phyloP scores from a whole-genome alignment of 176 grass and related monocot genomes.

The Bromus sterilis region DNA sequence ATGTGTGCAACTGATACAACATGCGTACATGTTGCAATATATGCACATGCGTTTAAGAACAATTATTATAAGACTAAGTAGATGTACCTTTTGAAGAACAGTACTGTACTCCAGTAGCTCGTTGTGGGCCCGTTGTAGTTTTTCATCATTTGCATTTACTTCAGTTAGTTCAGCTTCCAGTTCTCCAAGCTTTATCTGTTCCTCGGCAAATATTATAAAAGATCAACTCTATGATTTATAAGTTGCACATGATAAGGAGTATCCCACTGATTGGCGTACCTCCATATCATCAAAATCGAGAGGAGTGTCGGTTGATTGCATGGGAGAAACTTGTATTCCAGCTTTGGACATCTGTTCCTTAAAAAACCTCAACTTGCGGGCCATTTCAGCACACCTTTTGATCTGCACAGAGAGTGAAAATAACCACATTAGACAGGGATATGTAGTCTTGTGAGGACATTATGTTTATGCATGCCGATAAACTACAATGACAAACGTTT shows the following conservation, averaged over 20 bases:
- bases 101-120: slow-evolving; percentile 78
- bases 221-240: not conserved
- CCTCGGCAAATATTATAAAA: slow-evolving; percentile 12
- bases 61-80: not conserved
- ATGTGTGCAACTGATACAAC: not conserved
- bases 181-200: slow-evolving; percentile 85
- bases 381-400: slow-evolving; percentile 95
- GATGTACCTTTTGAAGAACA: slow-evolving; percentile 84
- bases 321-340: slow-evolving; percentile 35
- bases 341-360: slow-evolving; percentile 85
- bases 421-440: not conserved
- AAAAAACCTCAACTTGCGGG: slow-evolving; percentile 76
- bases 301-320: slow-evolving; percentile 31
- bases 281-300: slow-evolving; percentile 76
- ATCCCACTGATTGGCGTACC: slow-evolving; percentile 28
- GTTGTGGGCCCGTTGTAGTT: slow-evolving; percentile 67
- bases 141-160: slow-evolving; percentile 97
- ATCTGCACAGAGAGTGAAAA: slow-evolving; percentile 32
- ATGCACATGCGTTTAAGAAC: slow-evolving; percentile 2
- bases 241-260: not conserved
- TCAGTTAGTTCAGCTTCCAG: slow-evolving; percentile 87
- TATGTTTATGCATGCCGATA: not conserved
- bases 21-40: not conserved
- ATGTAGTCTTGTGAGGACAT: not conserved
- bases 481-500: not conserved